Base-by-base conservation (phyloP, 2,329 filamentous ascomycete species). In the Alternaria sp. region DNA sequence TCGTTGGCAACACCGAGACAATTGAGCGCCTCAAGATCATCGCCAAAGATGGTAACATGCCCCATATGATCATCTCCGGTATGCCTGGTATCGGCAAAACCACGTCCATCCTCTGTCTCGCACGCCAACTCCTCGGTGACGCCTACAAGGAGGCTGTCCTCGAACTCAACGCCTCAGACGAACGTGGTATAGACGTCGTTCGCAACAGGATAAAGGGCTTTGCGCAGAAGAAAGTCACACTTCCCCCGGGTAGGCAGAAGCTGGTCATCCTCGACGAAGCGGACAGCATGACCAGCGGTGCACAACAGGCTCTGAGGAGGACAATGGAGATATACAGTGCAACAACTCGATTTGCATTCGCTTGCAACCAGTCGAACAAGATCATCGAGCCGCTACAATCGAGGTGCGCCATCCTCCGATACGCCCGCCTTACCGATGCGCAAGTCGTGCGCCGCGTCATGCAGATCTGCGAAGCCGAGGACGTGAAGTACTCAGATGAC, bases 71-170 rank as follows among this genome's bases (percentile, higher is more conserved):
- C 81, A 98, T 99, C 75, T 97, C 93, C n/a, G 96, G 96, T 64
- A 98, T 97, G 93, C 96, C 96, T 19, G 96, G 96, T 77, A 99
- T 98, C 76, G 96, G 96, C 81, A 99, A 99, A 85, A 99, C 96
- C 5, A 98, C 96, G 1, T 97, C 93, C 59, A 90, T 99, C 59
- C 84, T 98, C 65, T 98, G 96, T 78, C 88, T 99, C 50, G 96
- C 96, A 17, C 88, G 95, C 63, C 95, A 98, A 79, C 83, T 99
- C 64, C 86, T 99, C 2, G 96, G 96, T 9, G 92, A 97, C 76
- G 87, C 93, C 28, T 99, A 98, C 85, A 98, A 97, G 81, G 96
- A 99, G 84, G 96, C 96, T 0, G 96, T 99, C 3, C 82, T 99
- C 64, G 96, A 99, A 80, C 86, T 99, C 71, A 99, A 99, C 77